Conservation (phyloP, 2,329 filamentous ascomycete species). For the Fusarium neocosmosporiellum region DNA sequence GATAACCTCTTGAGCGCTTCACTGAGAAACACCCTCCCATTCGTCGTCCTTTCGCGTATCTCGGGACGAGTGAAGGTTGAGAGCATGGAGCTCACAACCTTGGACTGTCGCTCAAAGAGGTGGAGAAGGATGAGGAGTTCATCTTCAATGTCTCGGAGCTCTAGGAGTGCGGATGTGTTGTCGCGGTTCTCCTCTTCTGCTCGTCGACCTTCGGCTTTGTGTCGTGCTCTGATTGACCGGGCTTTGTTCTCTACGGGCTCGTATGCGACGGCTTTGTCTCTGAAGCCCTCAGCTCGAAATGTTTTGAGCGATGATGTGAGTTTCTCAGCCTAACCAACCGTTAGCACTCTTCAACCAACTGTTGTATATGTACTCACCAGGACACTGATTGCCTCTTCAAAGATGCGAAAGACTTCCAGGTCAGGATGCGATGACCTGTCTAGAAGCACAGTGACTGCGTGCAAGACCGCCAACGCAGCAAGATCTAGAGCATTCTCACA, state of each 20-base stretch:
- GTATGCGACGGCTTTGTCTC: slow-evolving; percentile 55
- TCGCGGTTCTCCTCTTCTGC: slow-evolving; percentile 69
- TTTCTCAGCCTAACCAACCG: slow-evolving; percentile 63
- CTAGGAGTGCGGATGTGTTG: slow-evolving; percentile 71
- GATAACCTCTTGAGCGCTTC: slow-evolving; percentile 64
- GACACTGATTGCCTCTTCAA: slow-evolving; percentile 74
- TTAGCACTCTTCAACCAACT: fast-evolving
- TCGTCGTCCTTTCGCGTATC: slow-evolving; percentile 54
- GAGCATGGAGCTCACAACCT: slow-evolving; percentile 61
- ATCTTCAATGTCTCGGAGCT: slow-evolving; percentile 73
- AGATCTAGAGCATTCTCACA: slow-evolving; percentile 72
- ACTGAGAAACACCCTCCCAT: slow-evolving; percentile 63
- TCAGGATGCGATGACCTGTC: slow-evolving; percentile 70
- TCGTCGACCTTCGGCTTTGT: slow-evolving; percentile 54
- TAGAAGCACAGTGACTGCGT: slow-evolving; percentile 71
- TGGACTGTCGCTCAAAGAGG: slow-evolving; percentile 68
- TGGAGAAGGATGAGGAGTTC: slow-evolving; percentile 68
- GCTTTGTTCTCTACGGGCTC: slow-evolving; percentile 56
- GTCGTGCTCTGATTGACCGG: slow-evolving; percentile 51
- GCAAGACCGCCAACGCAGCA: slow-evolving; percentile 70
- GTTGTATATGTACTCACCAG: slow-evolving; percentile 54
- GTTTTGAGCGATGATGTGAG: slow-evolving; percentile 71
- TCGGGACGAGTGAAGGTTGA: slow-evolving; percentile 55
- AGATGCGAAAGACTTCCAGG: slow-evolving; percentile 72
- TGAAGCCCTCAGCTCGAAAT: slow-evolving; percentile 69